A percentile compares a stretch with the other conserved stretches of the same genome.
Conservation (phyloP, 805 yeast species). For the Debaryomyces hansenii region DNA sequence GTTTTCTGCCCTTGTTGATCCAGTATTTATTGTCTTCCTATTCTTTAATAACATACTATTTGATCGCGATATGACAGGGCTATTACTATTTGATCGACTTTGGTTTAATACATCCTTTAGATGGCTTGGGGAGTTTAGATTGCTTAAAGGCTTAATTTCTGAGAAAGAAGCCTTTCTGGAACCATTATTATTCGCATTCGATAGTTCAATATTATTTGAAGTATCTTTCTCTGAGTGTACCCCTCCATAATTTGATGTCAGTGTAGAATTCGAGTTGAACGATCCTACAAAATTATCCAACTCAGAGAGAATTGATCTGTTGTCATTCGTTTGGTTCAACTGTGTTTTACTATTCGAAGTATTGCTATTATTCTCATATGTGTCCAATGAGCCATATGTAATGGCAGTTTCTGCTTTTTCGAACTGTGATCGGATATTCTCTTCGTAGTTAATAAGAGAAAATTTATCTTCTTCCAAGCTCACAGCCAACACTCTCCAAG, state of each 20-base stretch:
- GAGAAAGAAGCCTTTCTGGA: background rate
- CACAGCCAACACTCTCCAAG: conserved; percentile 60
- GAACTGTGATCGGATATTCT: background rate
- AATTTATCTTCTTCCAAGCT: conserved; percentile 35
- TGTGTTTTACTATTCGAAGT: background rate
- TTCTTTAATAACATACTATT: background rate
- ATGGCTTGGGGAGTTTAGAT: background rate
- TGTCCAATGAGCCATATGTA: conserved; percentile 13
- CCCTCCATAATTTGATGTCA: conserved; percentile 38
- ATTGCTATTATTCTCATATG: conserved; percentile 12
- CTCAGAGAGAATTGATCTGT: conserved; percentile 34
- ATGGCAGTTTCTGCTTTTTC: background rate
- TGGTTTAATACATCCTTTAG: background rate
- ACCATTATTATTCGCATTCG: no score
- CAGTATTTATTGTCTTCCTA: background rate
- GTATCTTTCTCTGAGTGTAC: background rate
- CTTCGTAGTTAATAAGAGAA: background rate
- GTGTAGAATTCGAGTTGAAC: conserved; percentile 41
- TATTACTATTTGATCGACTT: background rate
- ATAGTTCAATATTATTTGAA: background rate
- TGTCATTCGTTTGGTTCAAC: conserved; percentile 6
- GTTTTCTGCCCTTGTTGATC: no score
- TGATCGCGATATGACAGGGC: background rate
- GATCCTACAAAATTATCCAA: conserved; percentile 42
- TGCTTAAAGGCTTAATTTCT: background rate